Base-by-base conservation (phyloP, 768 basidiomycete species). In the Termitomyces sp. region DNA sequence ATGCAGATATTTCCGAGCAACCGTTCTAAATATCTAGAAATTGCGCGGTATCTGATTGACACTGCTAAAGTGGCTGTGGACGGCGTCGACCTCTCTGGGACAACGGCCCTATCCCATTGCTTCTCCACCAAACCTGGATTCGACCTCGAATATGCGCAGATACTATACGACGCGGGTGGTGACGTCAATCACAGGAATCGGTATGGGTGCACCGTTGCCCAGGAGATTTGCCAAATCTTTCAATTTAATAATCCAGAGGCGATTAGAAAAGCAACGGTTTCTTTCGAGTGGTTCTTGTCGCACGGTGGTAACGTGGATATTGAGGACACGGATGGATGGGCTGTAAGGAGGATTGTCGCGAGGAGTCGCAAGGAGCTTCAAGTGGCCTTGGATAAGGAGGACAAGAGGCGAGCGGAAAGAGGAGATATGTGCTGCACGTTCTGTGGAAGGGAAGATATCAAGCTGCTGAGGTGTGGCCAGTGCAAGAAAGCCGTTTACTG, bases 271-370 rank as follows among this genome's bases (percentile, higher is more conserved):
- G 68, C 74, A 4, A 56, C 42, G 2, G 54, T 59, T 27, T 69
- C 71, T 10, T 59, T 77, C 30, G 54, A 67, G 53, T 79, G 73
- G 74, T 77, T 72, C 61, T 57, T 79, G 47, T 60, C 54, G 0
- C 76, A 77, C 63, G 75, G 74, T n/a, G 76, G 78, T 17, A 78
- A 69, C 62, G 61, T 72, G 14, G 72, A 72, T 49, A 70, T 75
- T 19, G 68, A 68, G 28, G 77, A 79, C 56, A 65, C 68, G 16
- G 75, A 77, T 61, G 73, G 73, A 11, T 61, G 63, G 58, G 65
- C 67, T 17, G 66, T 67, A 46, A 68, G 74, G 16, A 21, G 34
- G 5, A 59, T 64, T 39, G 62, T 67, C 7, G 54, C 60, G 30
- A 46, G 42, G 49, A 30, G 37, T 19, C n/a, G 54, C 2, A 61